Conservation (phyloP, 2,329 filamentous ascomycete genomes). For the Talaromyces piceae region DNA sequence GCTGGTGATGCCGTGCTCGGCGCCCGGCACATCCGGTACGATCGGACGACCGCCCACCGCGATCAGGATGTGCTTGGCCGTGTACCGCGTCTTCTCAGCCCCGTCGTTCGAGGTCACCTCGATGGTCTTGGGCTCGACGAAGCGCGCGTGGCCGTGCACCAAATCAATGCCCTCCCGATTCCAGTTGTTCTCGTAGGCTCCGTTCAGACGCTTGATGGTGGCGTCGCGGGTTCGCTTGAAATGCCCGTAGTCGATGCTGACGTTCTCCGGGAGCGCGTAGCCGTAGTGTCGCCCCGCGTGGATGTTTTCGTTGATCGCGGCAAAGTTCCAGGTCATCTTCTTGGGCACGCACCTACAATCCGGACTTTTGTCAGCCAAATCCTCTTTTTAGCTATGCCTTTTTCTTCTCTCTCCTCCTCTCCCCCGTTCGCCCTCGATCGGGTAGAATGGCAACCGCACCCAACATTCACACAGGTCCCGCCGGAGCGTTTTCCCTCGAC, state of each 20-base stretch:
- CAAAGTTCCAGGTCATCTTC: constrained; percentile 48
- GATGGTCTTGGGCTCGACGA: constrained; percentile 38
- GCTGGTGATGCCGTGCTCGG: constrained; percentile 44
- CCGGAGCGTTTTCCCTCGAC: constrained; percentile 44
- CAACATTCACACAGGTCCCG: constrained; percentile 48
- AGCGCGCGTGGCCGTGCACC: constrained; percentile 42
- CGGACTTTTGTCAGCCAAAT: neutral
- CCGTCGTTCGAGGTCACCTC: constrained; percentile 39
- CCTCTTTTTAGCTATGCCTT: neutral
- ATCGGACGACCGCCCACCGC: constrained; percentile 42
- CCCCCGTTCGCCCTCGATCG: neutral
- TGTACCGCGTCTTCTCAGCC: constrained; percentile 29
- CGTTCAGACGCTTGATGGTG: constrained; percentile 39
- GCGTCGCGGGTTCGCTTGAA: constrained; percentile 45
- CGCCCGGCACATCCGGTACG: constrained; percentile 37
- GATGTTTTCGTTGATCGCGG: constrained; percentile 42
- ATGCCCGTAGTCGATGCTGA: constrained; percentile 37
- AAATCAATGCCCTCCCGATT: constrained; percentile 43
- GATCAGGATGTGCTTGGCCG: constrained; percentile 42
- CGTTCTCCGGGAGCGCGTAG: constrained; percentile 38
- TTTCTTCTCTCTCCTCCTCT: neutral
- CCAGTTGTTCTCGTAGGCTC: constrained; percentile 45
- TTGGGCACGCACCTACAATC: constrained; percentile 43
- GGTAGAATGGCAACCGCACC: constrained; percentile 28
- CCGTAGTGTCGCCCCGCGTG: constrained; percentile 41